Base-by-base conservation (phyloP, 768 basidiomycete genomes). In the Termitomyces sp. region DNA sequence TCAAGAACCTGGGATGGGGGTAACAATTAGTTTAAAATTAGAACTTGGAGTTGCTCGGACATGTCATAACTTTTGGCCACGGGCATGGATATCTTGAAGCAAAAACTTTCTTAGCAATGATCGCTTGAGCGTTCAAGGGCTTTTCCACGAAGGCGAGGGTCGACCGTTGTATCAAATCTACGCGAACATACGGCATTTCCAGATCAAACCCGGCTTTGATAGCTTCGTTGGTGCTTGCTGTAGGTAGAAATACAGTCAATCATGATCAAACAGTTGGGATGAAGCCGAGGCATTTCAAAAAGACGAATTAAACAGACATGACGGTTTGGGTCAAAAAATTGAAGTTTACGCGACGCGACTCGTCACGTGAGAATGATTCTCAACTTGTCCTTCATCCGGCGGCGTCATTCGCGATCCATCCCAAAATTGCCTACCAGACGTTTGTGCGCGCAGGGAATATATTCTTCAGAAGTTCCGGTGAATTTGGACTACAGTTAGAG, bases 151-250 rank as follows among this genome's bases (percentile, higher is more conserved):
- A 54, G 77, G 64, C 0, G 76, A 66, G 2, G 79, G 78, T 1
- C 80, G 79, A 5, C 77, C 77, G 55, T 12, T 21, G 11, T 45
- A 38, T 46, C 15, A 34, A 34, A 52, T 54, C 28, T 28, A 28
- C 28, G 28, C 3, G 3, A 28, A 68, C 72, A 42, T 63, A 77
- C 70, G 81, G 82, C 82, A 83, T 84, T 63, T 87, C 85, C 21
- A 86, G 69, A 60, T 86, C 82, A 15, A 86, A 65, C n/a, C 0
- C 84, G 10, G 85, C 84, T 55, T 81, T 81, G 63, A 87, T 79
- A 54, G 76, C 73, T 53, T 28, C 28, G 28, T 28, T 73, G 30
- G 30, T 32, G 30, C 7, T 32, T n/a, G n/a, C n/a, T n/a, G n/a
- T n/a, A n/a, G n/a, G n/a, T n/a, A n/a, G n/a, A n/a, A n/a, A n/a